Evolutionary conservation across 2,329 filamentous ascomycete species (phyloP), one percentile per base, ranked within the genome.

Genomic region (Claviceps paspali): DNA sequence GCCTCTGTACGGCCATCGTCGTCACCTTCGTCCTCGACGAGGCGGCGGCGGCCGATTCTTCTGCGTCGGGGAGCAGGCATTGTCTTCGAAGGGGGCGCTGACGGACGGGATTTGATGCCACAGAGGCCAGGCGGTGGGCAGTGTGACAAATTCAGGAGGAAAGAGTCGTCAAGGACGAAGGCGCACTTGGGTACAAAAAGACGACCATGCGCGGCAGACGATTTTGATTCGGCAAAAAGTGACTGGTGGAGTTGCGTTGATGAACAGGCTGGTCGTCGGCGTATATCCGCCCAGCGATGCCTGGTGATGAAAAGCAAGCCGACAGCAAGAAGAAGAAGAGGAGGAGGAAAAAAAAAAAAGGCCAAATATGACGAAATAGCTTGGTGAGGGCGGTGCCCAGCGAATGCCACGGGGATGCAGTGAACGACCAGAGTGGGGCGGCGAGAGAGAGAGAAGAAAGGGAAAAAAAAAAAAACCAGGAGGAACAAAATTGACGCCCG

Each of bases 21-120:
- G 49, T 82, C 79, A 47, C 70, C 77, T 53, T 82, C 78, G 50
- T 82, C 77, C 56, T 77, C 76, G 46, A 76, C 68, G 48, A 77
- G 73, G 54, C 79, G 75, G 51, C 78, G 73, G 48, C 73, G 73
- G 53, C 75, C 74, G 56, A 80, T 70, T 59, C 76, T 78, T 61
- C 70, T 77, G 57, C 75, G 72, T 52, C 73, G 70, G 51, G 68
- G 55, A 41, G 46, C 51, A 52, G 57, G 52, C 56, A 58, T 59
- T 46, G 33, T 49, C 50, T 50, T 44, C 46, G 44, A 18, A 18
- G 22, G 30, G 15, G 27, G 19, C n/a, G 36, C 33, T 23, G 31
- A 22, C 30, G 7, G 32, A 23, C 19, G 21, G 12, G 35, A 12
- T 29, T 24, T 19, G 39, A 38, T 23, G 34, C 34, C 39, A 33